Conservation (phyloP, 106 monocot species). For the Dactylorhiza incarnata region DNA sequence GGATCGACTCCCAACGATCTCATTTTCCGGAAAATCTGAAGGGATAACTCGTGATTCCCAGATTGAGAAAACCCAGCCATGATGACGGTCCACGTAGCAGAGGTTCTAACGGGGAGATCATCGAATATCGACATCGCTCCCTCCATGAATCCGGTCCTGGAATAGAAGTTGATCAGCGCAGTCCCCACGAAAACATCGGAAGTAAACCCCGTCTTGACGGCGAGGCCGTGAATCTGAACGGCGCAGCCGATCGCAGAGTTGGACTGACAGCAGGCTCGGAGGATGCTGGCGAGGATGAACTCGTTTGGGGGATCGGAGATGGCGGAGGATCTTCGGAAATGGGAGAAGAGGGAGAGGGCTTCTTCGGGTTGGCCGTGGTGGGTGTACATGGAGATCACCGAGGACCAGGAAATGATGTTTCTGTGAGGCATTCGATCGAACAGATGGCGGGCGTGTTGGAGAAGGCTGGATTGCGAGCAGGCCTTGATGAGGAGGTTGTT, state of each 20-base stretch:
- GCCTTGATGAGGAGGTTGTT: constrained; percentile 57
- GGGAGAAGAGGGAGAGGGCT: constrained; percentile 33
- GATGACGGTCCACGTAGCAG: constrained; percentile 73
- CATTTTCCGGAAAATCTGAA: constrained; percentile 55
- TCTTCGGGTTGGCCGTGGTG: constrained; percentile 23
- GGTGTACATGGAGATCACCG: constrained; percentile 54
- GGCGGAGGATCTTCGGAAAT: constrained; percentile 22
- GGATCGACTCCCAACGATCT: constrained; percentile 25
- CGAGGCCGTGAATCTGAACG: constrained; percentile 36
- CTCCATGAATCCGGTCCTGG: constrained; percentile 51
- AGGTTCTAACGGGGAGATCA: constrained; percentile 47
- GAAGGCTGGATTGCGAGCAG: constrained; percentile 31
- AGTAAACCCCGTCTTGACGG: constrained; percentile 21
- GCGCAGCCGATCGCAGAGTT: constrained; percentile 9
- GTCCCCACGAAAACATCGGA: constrained; percentile 47
- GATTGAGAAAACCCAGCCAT: constrained; percentile 52
- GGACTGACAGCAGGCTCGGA: constrained; percentile 53
- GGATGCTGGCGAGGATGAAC: constrained; percentile 66
- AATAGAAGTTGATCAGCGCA: constrained; percentile 45
- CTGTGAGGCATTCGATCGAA: constrained; percentile 71
- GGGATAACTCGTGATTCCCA: constrained; percentile 33
- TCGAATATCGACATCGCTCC: constrained; percentile 38
- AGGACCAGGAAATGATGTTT: constrained; percentile 69
- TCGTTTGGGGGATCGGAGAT: constrained; percentile 38
- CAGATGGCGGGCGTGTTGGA: constrained; percentile 28